Evolutionary conservation across 1,284 basidiomycete genomes (phyloP).

Genomic region (Lentinus polychrous): DNA sequence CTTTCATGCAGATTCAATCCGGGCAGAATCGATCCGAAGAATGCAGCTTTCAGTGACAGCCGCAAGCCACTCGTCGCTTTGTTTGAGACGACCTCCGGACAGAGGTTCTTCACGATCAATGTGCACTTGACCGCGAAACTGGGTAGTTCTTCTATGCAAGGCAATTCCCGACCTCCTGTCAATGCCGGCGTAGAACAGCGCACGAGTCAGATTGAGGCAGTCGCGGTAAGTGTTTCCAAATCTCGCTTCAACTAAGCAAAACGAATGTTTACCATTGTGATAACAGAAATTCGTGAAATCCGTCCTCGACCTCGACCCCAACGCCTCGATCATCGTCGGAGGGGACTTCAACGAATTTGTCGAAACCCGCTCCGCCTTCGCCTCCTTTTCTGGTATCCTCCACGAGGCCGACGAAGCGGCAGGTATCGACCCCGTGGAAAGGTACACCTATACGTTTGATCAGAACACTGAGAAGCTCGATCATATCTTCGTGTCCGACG

Average conservation of each 20-base stretch:
- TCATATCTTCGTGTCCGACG: conserved; percentile 47
- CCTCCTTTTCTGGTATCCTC: conserved; percentile 36
- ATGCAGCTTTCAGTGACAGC: conserved; percentile 43
- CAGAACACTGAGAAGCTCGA: conserved; percentile 54
- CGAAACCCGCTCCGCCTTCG: conserved; percentile 45
- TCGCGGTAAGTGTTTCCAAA: conserved; percentile 32
- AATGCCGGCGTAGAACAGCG: conserved; percentile 45
- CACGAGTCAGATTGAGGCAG: conserved; percentile 40
- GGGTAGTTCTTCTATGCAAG: conserved; percentile 46
- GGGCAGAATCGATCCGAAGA: conserved; percentile 56
- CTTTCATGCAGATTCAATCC: conserved; percentile 44
- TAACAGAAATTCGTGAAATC: conserved; percentile 41
- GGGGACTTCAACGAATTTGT: conserved; percentile 63
- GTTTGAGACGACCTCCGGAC: conserved; percentile 41
- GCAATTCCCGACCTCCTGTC: conserved; percentile 49
- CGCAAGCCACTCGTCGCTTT: conserved; percentile 55
- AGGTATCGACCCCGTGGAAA: conserved; percentile 38
- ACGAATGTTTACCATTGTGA: not conserved
- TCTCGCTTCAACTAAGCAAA: not conserved
- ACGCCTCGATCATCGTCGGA: conserved; percentile 45
- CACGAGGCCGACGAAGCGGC: conserved; percentile 46
- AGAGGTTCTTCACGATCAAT: conserved; percentile 50
- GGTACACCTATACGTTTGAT: conserved; percentile 58
- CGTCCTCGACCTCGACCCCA: conserved; percentile 36
- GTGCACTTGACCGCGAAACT: conserved; percentile 52